These are phyloP conservation scores for Pythium sukuiense DNA, from an alignment of 352 stramenopile species.

Conservation along the genomic window DNA sequence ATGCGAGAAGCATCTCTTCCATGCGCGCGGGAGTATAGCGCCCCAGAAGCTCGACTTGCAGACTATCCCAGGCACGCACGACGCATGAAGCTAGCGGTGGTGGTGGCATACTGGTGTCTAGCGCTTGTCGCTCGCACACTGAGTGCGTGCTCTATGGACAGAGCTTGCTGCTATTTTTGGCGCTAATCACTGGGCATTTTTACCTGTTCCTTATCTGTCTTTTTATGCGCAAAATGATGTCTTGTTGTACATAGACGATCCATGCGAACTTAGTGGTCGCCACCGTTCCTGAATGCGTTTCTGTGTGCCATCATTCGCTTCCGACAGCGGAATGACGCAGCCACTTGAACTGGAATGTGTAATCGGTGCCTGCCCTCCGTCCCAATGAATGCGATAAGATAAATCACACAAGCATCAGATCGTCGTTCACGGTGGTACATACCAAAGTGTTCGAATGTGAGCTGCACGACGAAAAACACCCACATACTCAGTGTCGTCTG, in stretches of 20 bases:
- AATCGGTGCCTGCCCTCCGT: background rate
- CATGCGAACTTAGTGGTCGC: background rate
- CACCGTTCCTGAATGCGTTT: too few species aligned
- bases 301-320: too few species aligned
- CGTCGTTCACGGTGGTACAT: background rate
- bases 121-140: too few species aligned
- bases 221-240: too few species aligned
- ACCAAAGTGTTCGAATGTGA: slow-evolving; percentile 7
- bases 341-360: background rate
- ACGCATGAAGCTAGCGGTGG: background rate
- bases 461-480: slow-evolving; percentile 1
- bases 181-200: too few species aligned
- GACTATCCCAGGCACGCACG: background rate
- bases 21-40: background rate
- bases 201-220: too few species aligned
- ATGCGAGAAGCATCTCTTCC: background rate
- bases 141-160: too few species aligned
- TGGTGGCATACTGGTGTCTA: background rate
- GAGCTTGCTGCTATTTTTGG: too few species aligned
- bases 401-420: too few species aligned
- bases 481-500: slow-evolving; percentile 5
- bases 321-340: background rate
- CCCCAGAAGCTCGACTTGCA: slow-evolving; percentile 1
- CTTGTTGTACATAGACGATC: background rate
- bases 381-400: too few species aligned